A percentile compares a stretch with the other conserved stretches of the same genome.
These are phyloP conservation scores for Paraphaeosphaeria minitans DNA, from an alignment of 2,329 filamentous ascomycete species.

Conservation along the genomic window DNA sequence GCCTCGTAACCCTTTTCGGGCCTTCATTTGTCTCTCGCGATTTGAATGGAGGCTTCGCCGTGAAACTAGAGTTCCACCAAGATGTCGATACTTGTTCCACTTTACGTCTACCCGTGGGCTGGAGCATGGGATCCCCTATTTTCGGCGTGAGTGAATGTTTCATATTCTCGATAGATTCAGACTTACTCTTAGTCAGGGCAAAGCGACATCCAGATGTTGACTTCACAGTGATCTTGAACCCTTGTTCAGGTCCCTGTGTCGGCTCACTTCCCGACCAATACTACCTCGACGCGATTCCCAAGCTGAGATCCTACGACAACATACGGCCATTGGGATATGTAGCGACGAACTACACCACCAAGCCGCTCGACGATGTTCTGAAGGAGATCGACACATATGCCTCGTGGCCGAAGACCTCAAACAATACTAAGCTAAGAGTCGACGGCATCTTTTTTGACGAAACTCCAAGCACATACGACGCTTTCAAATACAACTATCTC, in stretches of 20 bases:
- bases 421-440: constrained; percentile 49
- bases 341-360: constrained; percentile 55
- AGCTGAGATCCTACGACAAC: constrained; percentile 52
- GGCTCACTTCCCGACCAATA: constrained; percentile 32
- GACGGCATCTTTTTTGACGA: constrained; percentile 61
- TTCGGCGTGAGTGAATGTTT: constrained; percentile 44
- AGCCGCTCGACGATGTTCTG: constrained; percentile 30
- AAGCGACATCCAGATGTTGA: constrained; percentile 48
- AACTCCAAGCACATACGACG: constrained; percentile 45
- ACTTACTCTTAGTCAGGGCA: constrained; percentile 24
- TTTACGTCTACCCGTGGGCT: constrained; percentile 57
- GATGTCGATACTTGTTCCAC: constrained; percentile 54
- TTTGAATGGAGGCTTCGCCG: background rate
- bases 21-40: background rate
- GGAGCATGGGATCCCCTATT: constrained; percentile 57
- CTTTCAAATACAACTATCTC: constrained; percentile 29
- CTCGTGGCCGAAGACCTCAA: constrained; percentile 49
- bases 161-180: background rate
- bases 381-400: constrained; percentile 56
- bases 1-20: background rate
- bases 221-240: constrained; percentile 60
- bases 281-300: constrained; percentile 49
- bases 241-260: constrained; percentile 47
- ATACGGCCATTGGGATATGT: constrained; percentile 59
- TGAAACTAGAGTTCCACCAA: background rate